Conservation (phyloP, 2,329 filamentous ascomycete species). For the Penicillium sp. region DNA sequence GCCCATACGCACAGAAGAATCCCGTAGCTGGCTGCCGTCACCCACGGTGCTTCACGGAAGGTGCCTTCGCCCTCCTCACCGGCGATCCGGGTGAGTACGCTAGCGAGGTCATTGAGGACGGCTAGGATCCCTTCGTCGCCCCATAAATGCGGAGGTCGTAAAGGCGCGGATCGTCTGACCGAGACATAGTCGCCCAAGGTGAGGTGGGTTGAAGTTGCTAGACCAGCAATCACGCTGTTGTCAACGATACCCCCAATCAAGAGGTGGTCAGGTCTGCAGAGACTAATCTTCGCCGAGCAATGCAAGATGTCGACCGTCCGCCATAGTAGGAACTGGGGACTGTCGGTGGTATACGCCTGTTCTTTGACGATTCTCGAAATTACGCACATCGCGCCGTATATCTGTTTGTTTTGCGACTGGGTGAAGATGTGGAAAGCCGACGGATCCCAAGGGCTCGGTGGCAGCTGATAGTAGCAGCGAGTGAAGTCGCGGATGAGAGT, state of each 20-base stretch:
- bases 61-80: conserved; percentile 21
- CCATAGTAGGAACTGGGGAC: neutral
- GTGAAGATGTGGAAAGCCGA: conserved; percentile 41
- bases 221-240: conserved; percentile 35
- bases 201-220: conserved; percentile 39
- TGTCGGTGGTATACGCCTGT: neutral
- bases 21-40: conserved; percentile 33
- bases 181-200: conserved; percentile 14
- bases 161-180: neutral
- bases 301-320: conserved; percentile 31
- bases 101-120: neutral
- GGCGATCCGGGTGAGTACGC: neutral
- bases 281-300: conserved; percentile 33
- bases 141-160: neutral
- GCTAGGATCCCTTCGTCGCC: neutral
- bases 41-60: conserved; percentile 39
- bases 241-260: conserved; percentile 44
- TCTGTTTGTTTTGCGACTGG: conserved; percentile 37
- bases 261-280: conserved; percentile 41
- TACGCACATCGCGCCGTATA: conserved; percentile 15
- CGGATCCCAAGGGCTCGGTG: conserved; percentile 36
- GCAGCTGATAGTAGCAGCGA: conserved; percentile 41
- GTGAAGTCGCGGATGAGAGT: conserved; percentile 40
- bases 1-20: conserved; percentile 39
- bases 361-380: neutral